Base-by-base conservation (phyloP, 2,329 filamentous ascomycete genomes). In the Botrytis fabae region DNA sequence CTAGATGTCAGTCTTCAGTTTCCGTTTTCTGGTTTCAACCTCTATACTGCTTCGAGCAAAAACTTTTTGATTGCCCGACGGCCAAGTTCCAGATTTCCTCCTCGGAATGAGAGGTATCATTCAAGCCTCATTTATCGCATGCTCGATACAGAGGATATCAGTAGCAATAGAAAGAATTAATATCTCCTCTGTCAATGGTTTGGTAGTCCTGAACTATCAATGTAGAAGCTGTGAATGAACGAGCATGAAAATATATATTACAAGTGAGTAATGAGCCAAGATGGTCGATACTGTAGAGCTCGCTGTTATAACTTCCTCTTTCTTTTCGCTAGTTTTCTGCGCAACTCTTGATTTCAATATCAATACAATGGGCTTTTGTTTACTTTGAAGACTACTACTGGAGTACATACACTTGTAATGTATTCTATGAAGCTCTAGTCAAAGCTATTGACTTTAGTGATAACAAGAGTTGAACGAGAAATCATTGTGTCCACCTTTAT, bases 301-400 rank as follows among this genome's bases (percentile, higher is more conserved):
- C n/a, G 10, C 35, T 14, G 1, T 18, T 5, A 25, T 2, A 4
- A 9, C 1, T 14, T n/a, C 2, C 61, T 6, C 7, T 10, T 22
- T 2, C 14, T 44, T 64, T 32, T 10, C 8, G 0, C 18, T 18
- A 2, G n/a, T n/a, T 32, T 46, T 46, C n/a, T 46, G 28, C 14
- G 22, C 1, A 64, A 14, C 4, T 12, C 28, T 32, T n/a, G 12
- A 18, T 44, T 6, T 22, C 40, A 20, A 46, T 6, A 22, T 44
- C 20, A 16, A 20, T 22, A 46, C 8, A 18, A 12, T 25, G 8
- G n/a, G 28, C 12, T 5, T 22, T 12, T 20, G 14, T 28, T 22
- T 12, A 6, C 10, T 28, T 20, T 6, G 22, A 5, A 22, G 18
- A 46, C 40, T 20, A 46, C 40, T 20, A 44, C n/a, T 25, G 9